Conservation (phyloP, 1,139 yeast genomes). For the Geotrichum histeridarum region DNA sequence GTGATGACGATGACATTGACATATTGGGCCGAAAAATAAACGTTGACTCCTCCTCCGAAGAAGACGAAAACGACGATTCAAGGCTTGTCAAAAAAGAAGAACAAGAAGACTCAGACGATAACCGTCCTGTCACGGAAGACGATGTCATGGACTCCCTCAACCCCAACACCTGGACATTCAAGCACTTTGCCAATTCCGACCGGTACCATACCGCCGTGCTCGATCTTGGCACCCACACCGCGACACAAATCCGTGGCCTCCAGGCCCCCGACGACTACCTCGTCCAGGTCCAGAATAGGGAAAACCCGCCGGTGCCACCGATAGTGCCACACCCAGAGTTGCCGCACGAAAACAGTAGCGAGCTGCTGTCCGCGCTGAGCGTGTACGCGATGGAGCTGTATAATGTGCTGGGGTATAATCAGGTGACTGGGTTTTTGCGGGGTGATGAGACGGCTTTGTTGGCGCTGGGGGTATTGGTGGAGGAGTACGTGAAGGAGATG, state of each 20-base stretch:
- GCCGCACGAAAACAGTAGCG: background rate
- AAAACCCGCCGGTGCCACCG: background rate
- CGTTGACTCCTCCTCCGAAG: background rate
- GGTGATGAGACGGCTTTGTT: slow-evolving; percentile 35
- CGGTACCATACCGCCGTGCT: background rate
- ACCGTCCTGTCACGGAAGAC: background rate
- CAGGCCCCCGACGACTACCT: slow-evolving; percentile 7
- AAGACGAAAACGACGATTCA: background rate
- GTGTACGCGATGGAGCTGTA: slow-evolving; percentile 11
- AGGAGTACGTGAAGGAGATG: slow-evolving; percentile 31
- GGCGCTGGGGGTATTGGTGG: slow-evolving; percentile 36
- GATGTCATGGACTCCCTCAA: slow-evolving; percentile 7
- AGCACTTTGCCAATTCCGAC: background rate
- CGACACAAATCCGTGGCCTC: background rate
- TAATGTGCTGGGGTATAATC: slow-evolving; percentile 7
- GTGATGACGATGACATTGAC: background rate
- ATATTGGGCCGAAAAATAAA: background rate
- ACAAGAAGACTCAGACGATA: background rate
- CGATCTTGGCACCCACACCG: slow-evolving; percentile 7
- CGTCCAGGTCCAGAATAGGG: background rate
- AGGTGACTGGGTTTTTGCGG: slow-evolving; percentile 18
- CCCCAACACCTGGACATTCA: slow-evolving; percentile 8
- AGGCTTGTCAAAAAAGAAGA: background rate
- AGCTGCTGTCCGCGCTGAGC: slow-evolving; percentile 1
- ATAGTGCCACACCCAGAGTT: background rate